Conservation (phyloP, 2,329 filamentous ascomycete genomes). For the Aspergillus uvarum region DNA sequence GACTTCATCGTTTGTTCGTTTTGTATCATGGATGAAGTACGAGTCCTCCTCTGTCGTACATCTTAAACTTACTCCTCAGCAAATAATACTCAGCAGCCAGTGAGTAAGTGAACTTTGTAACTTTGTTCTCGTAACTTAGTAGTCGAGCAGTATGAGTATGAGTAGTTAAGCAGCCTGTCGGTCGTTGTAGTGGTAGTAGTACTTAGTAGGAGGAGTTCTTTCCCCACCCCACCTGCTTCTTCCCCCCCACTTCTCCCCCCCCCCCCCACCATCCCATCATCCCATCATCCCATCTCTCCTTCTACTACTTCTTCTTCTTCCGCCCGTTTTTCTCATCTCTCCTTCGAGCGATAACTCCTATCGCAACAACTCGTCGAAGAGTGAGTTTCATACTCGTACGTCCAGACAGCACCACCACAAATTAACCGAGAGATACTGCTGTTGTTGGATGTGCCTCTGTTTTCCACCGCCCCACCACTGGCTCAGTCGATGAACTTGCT, state of each 20-base stretch:
- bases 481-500: slow-evolving; percentile 27
- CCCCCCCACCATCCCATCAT: neutral
- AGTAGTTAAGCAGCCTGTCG: too few relatives aligned
- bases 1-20: neutral
- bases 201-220: neutral
- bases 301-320: neutral
- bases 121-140: too few relatives aligned
- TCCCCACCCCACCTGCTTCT: neutral
- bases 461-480: neutral
- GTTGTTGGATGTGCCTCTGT: neutral
- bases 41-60: neutral
- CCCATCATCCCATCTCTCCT: neutral
- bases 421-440: slow-evolving; percentile 1
- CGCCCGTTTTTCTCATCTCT: neutral
- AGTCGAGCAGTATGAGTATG: too few relatives aligned
- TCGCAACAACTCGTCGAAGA: too few relatives aligned
- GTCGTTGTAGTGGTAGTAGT: neutral
- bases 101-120: too few relatives aligned
- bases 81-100: too few relatives aligned
- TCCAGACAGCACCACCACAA: neutral
- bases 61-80: too few relatives aligned
- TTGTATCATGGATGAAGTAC: neutral
- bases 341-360: neutral
- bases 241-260: neutral
- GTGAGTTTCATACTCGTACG: neutral